Evolutionary conservation across 106 monocot species (phyloP).

Genomic region (Apostasia ramifera): DNA sequence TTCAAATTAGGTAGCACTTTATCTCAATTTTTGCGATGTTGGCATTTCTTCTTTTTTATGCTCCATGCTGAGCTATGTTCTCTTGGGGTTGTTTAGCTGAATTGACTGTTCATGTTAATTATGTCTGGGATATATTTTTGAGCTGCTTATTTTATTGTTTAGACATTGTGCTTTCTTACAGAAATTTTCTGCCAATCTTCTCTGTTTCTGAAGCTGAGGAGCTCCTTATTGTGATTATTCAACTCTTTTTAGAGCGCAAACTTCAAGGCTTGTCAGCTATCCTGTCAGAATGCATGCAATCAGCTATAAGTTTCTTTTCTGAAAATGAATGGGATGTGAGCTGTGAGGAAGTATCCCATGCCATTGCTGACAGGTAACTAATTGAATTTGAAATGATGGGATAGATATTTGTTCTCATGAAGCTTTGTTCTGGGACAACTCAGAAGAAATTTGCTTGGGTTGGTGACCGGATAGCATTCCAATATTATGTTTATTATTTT

Average conservation of each 20-base stretch:
- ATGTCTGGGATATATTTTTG: too few relatives aligned
- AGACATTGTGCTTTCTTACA: constrained; percentile 13
- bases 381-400: background rate
- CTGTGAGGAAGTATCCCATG: constrained; percentile 38
- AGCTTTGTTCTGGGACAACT: too few relatives aligned
- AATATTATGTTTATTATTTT: too few relatives aligned
- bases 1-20: constrained; percentile 55
- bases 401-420: too few relatives aligned
- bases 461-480: too few relatives aligned
- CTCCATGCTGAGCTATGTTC: background rate
- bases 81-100: too few relatives aligned
- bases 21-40: too few relatives aligned
- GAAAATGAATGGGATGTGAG: constrained; percentile 48
- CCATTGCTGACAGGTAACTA: constrained; percentile 44
- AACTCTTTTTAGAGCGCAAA: constrained; percentile 40
- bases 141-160: background rate
- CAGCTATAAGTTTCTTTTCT: constrained; percentile 39
- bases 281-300: constrained; percentile 44
- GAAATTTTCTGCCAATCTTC: constrained; percentile 39
- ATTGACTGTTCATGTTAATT: background rate
- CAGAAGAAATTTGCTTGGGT: too few relatives aligned
- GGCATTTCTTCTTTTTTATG: background rate
- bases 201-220: constrained; percentile 72
- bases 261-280: constrained; percentile 38
- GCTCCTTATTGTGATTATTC: constrained; percentile 49